A percentile compares a stretch with the other conserved stretches of the same genome.
These are phyloP conservation scores for Torulaspora indica DNA, from an alignment of 805 yeast species.

Conservation along the genomic window DNA sequence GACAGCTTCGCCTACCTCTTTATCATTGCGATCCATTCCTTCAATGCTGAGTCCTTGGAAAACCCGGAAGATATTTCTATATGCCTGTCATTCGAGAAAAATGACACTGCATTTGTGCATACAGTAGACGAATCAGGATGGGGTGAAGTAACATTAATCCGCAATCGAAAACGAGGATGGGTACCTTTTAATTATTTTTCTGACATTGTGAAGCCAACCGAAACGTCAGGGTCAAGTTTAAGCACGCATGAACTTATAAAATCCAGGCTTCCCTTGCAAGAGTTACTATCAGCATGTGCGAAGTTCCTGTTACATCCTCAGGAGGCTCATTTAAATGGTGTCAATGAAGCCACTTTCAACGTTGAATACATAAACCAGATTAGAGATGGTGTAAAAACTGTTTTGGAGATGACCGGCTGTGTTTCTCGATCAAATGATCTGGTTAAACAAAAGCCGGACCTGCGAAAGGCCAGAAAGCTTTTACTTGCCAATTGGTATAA, in stretches of 20 bases:
- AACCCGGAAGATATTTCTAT: conserved; percentile 63
- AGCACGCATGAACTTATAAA: conserved; percentile 17
- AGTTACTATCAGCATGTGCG: conserved; percentile 58
- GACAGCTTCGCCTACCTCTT: conserved; percentile 52
- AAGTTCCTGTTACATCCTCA: conserved; percentile 62
- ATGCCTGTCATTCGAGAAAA: conserved; percentile 64
- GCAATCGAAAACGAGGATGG: conserved; percentile 69
- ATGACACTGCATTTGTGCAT: conserved; percentile 72
- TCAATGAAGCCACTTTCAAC: conserved; percentile 47
- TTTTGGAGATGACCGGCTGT: conserved; percentile 65
- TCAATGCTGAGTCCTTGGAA: conserved; percentile 55
- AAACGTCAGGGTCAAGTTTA: background rate
- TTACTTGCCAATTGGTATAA: conserved; percentile 78
- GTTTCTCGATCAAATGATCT: conserved; percentile 68
- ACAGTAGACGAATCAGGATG: conserved; percentile 78
- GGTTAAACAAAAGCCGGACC: conserved; percentile 56
- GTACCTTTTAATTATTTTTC: conserved; percentile 78
- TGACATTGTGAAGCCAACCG: conserved; percentile 36
- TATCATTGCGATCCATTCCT: conserved; percentile 54
- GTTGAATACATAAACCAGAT: conserved; percentile 56
- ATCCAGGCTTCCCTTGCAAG: conserved; percentile 50
- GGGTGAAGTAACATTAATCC: conserved; percentile 77
- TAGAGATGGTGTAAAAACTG: conserved; percentile 63
- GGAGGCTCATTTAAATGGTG: conserved; percentile 40
- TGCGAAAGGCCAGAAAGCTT: conserved; percentile 61